Conservation (phyloP, 1,284 basidiomycete species). For the Ceratobasidium sp. region DNA sequence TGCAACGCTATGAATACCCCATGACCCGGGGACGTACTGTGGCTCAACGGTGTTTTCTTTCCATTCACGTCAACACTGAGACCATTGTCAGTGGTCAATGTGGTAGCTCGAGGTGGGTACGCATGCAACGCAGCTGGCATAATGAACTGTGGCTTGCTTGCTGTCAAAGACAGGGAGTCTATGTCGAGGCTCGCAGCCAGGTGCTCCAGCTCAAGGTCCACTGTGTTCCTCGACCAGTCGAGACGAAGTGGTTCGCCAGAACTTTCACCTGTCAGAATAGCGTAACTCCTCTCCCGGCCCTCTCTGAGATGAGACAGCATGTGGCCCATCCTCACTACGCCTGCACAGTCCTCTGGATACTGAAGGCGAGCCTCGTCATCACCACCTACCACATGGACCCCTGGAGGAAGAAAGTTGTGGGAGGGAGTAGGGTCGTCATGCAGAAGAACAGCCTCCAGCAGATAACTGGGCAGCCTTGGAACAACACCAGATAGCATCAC, state of each 20-base stretch:
- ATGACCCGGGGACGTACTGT: conserved; percentile 2
- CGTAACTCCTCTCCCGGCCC: no score
- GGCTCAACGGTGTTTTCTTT: not conserved
- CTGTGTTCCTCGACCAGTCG: not conserved
- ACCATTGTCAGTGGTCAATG: conserved; percentile 11
- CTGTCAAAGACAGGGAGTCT: conserved; percentile 25
- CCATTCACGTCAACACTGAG: not conserved
- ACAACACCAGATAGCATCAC: no score
- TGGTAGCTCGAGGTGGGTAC: conserved; percentile 5
- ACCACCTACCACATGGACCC: no score
- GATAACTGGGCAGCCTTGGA: no score
- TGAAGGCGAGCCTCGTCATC: no score
- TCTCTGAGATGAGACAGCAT: no score
- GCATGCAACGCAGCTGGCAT: not conserved
- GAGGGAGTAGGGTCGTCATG: no score
- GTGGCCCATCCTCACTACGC: no score
- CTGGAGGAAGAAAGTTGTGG: no score
- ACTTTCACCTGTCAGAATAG: no score
- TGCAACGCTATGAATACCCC: not conserved
- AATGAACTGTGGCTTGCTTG: conserved; percentile 1
- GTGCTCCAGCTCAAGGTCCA: not conserved
- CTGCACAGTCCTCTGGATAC: no score
- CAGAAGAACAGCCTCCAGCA: no score
- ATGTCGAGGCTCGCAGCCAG: not conserved
- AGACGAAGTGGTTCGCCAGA: not conserved